Percentiles rank a stretch among this genome's conserved stretches.
Evolutionary conservation across 805 yeast genomes (phyloP).

Genomic region (Komagataella phaffii): DNA sequence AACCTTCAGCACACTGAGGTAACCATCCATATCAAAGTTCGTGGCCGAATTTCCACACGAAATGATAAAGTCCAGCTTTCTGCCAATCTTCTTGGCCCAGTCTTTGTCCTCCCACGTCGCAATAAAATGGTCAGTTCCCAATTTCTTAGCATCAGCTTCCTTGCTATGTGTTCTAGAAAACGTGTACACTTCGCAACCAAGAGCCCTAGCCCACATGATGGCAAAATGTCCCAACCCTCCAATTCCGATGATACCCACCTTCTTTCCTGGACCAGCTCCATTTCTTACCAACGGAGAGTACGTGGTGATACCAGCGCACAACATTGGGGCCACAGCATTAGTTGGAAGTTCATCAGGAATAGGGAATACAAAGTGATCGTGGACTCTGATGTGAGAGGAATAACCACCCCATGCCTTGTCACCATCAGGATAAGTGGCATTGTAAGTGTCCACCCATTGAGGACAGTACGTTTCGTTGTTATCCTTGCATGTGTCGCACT

Average conservation of each 20-base stretch:
- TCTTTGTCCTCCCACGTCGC: conserved; percentile 29
- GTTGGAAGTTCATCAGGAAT: conserved; percentile 43
- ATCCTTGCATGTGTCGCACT: conserved; percentile 44
- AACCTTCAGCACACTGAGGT: conserved; percentile 38
- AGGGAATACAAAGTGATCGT: conserved; percentile 49
- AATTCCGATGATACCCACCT: conserved; percentile 48
- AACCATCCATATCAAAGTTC: conserved; percentile 32
- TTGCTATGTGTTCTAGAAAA: conserved; percentile 37
- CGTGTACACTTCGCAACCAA: conserved; percentile 52
- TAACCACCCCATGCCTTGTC: conserved; percentile 47
- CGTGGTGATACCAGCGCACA: conserved; percentile 71
- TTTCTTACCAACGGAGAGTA: conserved; percentile 51
- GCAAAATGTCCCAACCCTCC: conserved; percentile 62
- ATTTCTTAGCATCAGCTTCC: conserved; percentile 33
- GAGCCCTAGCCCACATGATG: conserved; percentile 42
- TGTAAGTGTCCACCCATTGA: conserved; percentile 20
- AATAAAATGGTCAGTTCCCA: conserved; percentile 43
- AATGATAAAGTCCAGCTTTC: conserved; percentile 35
- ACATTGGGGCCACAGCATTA: conserved; percentile 52
- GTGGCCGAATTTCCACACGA: conserved; percentile 39
- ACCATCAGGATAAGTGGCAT: conserved; percentile 14
- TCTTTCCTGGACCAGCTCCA: conserved; percentile 20
- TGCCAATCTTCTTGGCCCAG: conserved; percentile 17
- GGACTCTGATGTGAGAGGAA: conserved; percentile 50
- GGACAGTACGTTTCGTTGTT: conserved; percentile 34